Evolutionary conservation across 2,329 filamentous ascomycete genomes (phyloP), one percentile per base, ranked within the genome.

Genomic region (Hypoxylon sp.): DNA sequence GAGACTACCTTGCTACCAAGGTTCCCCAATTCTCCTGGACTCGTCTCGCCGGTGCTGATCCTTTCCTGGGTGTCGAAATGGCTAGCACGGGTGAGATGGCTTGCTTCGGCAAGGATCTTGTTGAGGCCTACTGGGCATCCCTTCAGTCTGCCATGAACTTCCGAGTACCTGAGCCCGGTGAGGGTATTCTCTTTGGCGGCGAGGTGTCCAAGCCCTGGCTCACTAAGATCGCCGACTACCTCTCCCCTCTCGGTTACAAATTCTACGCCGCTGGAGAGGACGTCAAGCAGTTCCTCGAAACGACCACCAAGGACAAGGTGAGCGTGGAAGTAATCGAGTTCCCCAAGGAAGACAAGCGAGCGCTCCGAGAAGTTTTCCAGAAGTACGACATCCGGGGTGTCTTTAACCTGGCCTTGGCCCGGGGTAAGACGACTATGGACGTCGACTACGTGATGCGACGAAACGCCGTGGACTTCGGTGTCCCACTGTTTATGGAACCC

Each of bases 21-120:
- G 95, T 99, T 52, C 94, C 95, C 22, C 95, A 99, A 80, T 99
- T 99, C 87, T 95, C 92, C 11, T 99, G 95, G 95, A 98, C 95
- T 66, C 92, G 95, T 84, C 89, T 99, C 61, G 94, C 95, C 49
- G 95, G 95, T 72, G 95, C 95, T 53, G 95, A 99, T 75, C 95
- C 95, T 57, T 98, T 97, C 88, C 87, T 99, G 64, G 95, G 95
- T 62, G 95, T 99, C 59, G 95, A 99, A 81, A 99, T 99, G 95
- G 85, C 93, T 46, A 93, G 90, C 69, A 99, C 95, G 17, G 95
- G 95, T 79, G 95, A 99, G 82, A 97, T 99, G 85, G 95, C 95
- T 70, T 98, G 95, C 84, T 99, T 99, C 81, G 95, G 95, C 68
- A 97, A 95, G 83, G 86, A 97, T 75, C 87, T 99, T 10, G 86